Conservation (phyloP, 2,329 filamentous ascomycete genomes). For the Aureobasidium melanogenum region DNA sequence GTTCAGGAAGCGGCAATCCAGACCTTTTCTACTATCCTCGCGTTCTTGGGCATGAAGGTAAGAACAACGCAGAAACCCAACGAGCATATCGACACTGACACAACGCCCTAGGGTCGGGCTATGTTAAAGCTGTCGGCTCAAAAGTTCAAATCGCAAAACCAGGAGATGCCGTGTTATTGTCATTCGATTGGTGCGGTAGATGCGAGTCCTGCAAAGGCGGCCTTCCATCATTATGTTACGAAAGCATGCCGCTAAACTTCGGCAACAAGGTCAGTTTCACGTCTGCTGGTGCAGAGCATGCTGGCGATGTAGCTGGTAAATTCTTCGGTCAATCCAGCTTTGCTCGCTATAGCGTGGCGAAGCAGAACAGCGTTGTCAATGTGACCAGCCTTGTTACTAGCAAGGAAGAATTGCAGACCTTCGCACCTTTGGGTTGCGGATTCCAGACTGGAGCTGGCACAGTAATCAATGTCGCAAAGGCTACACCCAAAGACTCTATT, state of each 20-base stretch:
- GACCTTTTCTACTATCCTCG: constrained; percentile 36
- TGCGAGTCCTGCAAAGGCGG: constrained; percentile 42
- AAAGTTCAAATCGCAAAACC: constrained; percentile 33
- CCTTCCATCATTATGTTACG: constrained; percentile 39
- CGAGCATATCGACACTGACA: neutral
- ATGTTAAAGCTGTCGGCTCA: constrained; percentile 38
- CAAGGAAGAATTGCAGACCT: constrained; percentile 34
- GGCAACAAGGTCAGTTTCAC: constrained; percentile 23
- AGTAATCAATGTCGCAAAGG: constrained; percentile 32
- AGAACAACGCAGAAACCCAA: neutral
- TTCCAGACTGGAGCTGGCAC: constrained; percentile 38
- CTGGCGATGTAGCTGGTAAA: constrained; percentile 26
- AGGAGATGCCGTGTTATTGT: constrained; percentile 41
- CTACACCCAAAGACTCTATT: constrained; percentile 28
- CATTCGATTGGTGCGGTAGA: constrained; percentile 37
- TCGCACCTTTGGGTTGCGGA: constrained; percentile 39
- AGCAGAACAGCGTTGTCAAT: constrained; percentile 34
- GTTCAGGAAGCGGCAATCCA: constrained; percentile 27
- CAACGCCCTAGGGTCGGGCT: constrained; percentile 32
- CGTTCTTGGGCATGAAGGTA: constrained; percentile 47
- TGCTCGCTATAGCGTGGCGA: constrained; percentile 31
- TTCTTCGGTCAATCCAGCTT: constrained; percentile 45
- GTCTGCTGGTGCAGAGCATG: constrained; percentile 16
- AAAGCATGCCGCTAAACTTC: constrained; percentile 42
- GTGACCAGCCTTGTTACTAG: constrained; percentile 29